Evolutionary conservation across 2,329 filamentous ascomycete species (phyloP).

Genomic region (Fusarium penzigii): DNA sequence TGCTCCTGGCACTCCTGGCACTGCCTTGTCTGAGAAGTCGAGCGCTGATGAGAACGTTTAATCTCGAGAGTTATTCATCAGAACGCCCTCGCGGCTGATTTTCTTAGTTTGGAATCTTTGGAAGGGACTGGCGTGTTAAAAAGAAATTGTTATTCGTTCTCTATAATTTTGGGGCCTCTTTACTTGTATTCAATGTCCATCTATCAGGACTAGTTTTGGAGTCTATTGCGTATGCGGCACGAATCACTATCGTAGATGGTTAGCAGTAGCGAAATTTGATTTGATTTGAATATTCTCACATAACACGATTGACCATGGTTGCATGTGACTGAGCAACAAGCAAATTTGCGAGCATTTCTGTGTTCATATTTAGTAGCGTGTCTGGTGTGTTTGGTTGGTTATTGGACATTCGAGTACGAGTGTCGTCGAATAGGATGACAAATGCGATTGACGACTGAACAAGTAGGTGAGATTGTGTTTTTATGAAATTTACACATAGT

Average conservation of each 20-base stretch:
- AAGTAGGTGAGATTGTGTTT: too few relatives aligned
- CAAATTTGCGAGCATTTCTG: too few relatives aligned
- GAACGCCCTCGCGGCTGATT: neutral
- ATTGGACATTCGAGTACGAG: too few relatives aligned
- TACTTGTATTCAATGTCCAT: neutral
- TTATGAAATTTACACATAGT: too few relatives aligned
- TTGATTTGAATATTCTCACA: neutral
- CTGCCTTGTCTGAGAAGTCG: neutral
- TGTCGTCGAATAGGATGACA: too few relatives aligned
- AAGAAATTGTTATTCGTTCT: constrained; percentile 2
- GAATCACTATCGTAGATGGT: neutral
- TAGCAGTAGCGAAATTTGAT: neutral
- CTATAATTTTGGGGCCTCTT: neutral
- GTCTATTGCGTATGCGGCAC: neutral
- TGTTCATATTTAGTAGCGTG: too few relatives aligned
- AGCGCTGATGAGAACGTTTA: neutral
- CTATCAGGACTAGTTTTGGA: neutral
- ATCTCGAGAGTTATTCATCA: neutral
- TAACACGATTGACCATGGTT: too few relatives aligned
- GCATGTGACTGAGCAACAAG: too few relatives aligned
- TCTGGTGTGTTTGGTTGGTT: too few relatives aligned
- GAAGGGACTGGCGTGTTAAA: neutral
- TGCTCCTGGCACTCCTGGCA: neutral
- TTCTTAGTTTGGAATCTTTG: neutral
- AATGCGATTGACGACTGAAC: too few relatives aligned